phyloP scores from a whole-genome alignment of 805 yeast species.

The baker's yeast (Saccharomyces cerevisiae) region DNA sequence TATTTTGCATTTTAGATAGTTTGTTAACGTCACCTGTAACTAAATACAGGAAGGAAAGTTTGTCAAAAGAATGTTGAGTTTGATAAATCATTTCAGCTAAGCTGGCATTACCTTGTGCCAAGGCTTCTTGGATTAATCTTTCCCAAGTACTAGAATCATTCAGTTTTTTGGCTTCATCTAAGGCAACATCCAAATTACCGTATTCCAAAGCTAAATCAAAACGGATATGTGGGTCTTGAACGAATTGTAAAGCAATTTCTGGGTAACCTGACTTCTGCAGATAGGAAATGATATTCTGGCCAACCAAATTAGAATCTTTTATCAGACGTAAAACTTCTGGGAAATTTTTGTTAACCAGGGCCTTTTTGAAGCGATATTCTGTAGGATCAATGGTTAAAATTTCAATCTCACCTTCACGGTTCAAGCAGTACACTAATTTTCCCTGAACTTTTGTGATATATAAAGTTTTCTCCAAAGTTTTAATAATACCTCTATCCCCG shows the following conservation, averaged over 20 bases:
- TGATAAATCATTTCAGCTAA: slow-evolving; percentile 84
- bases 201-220: slow-evolving; percentile 93
- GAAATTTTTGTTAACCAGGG: slow-evolving; percentile 82
- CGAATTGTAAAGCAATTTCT: slow-evolving; percentile 94
- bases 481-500: slow-evolving; percentile 92
- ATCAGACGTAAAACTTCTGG: slow-evolving; percentile 86
- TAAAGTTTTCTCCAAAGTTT: slow-evolving; percentile 81
- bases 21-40: slow-evolving; percentile 73
- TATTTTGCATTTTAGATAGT: slow-evolving; percentile 73
- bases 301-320: slow-evolving; percentile 82
- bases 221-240: slow-evolving; percentile 90
- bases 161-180: slow-evolving; percentile 74
- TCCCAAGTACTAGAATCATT: slow-evolving; percentile 69
- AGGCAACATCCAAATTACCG: slow-evolving; percentile 80
- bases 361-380: slow-evolving; percentile 91
- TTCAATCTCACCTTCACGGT: slow-evolving; percentile 79
- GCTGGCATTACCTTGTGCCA: slow-evolving; percentile 79
- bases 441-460: slow-evolving; percentile 71
- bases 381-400: slow-evolving; percentile 82
- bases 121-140: slow-evolving; percentile 74
- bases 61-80: slow-evolving; percentile 77
- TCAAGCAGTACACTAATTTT: slow-evolving; percentile 67
- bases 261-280: slow-evolving; percentile 93
- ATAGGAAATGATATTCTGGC: slow-evolving; percentile 93
- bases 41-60: slow-evolving; percentile 80